Percentiles rank a stretch among this genome's conserved stretches.
These are phyloP conservation scores for Yarrowia sp. DNA, from an alignment of 805 yeast species.

Conservation along the genomic window DNA sequence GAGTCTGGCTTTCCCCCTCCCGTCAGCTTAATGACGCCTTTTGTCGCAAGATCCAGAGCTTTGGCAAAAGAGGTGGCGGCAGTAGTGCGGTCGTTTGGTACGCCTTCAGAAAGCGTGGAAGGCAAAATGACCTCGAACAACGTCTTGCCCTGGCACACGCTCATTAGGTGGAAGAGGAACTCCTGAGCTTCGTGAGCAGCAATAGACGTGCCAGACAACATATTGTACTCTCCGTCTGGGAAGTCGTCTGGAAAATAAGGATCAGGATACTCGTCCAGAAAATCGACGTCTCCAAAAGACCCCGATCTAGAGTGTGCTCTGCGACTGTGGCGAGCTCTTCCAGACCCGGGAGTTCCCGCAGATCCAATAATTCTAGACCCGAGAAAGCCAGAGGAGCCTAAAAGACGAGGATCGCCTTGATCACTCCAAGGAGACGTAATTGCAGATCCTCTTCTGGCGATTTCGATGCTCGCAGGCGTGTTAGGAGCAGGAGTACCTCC, in stretches of 20 bases:
- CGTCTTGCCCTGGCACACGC: not conserved
- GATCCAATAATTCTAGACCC: not conserved
- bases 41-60: not conserved
- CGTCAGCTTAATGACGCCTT: not conserved
- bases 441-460: not conserved
- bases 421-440: slow-evolving; percentile 5
- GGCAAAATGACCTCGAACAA: slow-evolving; percentile 31
- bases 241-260: not conserved
- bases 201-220: not conserved
- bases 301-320: slow-evolving; percentile 1
- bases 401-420: not conserved
- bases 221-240: not conserved
- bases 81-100: not conserved
- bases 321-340: slow-evolving; percentile 11
- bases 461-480: not conserved
- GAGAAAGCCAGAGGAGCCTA: not conserved
- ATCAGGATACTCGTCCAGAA: not conserved
- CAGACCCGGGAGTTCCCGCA: not conserved
- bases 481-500: not conserved
- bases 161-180: slow-evolving; percentile 15
- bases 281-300: not conserved
- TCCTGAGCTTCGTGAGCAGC: slow-evolving; percentile 13
- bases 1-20: not conserved
- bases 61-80: slow-evolving; percentile 13
- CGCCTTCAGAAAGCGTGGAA: not conserved